Base-by-base conservation (phyloP, 495 filamentous ascomycete species). In the Jackrogersella minutella region DNA sequence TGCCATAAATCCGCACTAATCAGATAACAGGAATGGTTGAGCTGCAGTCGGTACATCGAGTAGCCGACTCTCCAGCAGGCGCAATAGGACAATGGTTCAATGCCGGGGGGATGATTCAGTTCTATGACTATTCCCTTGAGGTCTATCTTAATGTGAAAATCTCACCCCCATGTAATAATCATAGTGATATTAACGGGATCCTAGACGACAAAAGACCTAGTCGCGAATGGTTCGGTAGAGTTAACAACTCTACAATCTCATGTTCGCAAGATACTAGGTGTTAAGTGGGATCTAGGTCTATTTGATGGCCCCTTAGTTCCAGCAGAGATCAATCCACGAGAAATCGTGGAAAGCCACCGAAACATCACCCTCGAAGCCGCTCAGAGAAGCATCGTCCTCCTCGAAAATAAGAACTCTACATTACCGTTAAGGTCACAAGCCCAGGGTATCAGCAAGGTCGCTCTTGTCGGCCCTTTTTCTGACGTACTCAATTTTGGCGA, bases 401-500 rank as follows among this genome's bases (percentile, higher is more conserved):
- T 81, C 9, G 77, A 80, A 56, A 80, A 81, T 34, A 69, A 67
- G 37, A 77, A 78, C 49, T 61, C 63, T 11, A 79, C 71, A 8
- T 58, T 79, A 1, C 79, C 78, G n/a, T 28, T 81, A 4, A 64
- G 64, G 2, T 72, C 70, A 0, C 28, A 41, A 33, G 47, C 57
- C 10, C 70, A 75, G 36, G 64, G 69, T n/a, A 65, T 75, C 14
- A 72, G 62, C 14, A 78, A 71, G 26, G 74, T 79, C 39, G 77
- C 74, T 14, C 69, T 80, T 11, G 67, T 82, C 19, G 80, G 81
- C 0, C 80, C 77, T 2, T 83, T 79, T 33, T 50, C 71, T 0
- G 79, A 81, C 51, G 75, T 71, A 33, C 64, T 82, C 36, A 81
- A 83, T 54, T 79, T 77, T 50, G 79, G 76, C 8, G 77, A 77